Percentiles rank a stretch among this genome's conserved stretches.
These are phyloP conservation scores for Miscanthus sacchariflorus DNA, from an alignment of 202 grass and related monocot species.

Conservation along the genomic window DNA sequence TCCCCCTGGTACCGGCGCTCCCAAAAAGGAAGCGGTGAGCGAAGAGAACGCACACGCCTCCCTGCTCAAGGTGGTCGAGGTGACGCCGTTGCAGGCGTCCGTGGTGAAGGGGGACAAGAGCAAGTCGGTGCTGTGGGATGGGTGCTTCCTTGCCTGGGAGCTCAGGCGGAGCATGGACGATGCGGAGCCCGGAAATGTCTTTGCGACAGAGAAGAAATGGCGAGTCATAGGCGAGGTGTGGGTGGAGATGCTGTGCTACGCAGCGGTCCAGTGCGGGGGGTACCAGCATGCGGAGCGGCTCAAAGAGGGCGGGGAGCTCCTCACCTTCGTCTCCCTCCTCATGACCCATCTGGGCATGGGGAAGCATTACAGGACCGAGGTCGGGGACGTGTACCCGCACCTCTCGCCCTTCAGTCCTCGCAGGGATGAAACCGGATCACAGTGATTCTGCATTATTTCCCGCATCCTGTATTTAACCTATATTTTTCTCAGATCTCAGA, in stretches of 20 bases:
- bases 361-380: slow-evolving; percentile 53
- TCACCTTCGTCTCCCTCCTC: slow-evolving; percentile 54
- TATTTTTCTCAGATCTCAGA: too few species aligned
- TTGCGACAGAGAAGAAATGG: too few species aligned
- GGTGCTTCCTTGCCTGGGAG: slow-evolving; percentile 37
- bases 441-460: too few species aligned
- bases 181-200: background rate
- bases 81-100: background rate
- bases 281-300: slow-evolving; percentile 55
- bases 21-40: too few species aligned
- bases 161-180: background rate
- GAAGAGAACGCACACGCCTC: background rate
- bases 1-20: too few species aligned
- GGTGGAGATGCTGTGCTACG: slow-evolving; percentile 55
- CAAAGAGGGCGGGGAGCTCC: slow-evolving; percentile 46
- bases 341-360: slow-evolving; percentile 65
- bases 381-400: slow-evolving; percentile 29
- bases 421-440: too few species aligned
- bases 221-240: slow-evolving; percentile 12
- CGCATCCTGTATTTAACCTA: too few species aligned
- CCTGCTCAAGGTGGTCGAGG: background rate
- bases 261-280: slow-evolving; percentile 46
- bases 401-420: background rate
- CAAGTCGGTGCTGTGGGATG: slow-evolving; percentile 58
- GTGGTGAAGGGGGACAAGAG: slow-evolving; percentile 55